Conservation (phyloP, 2,329 filamentous ascomycete genomes). For the Thelonectria blattea region DNA sequence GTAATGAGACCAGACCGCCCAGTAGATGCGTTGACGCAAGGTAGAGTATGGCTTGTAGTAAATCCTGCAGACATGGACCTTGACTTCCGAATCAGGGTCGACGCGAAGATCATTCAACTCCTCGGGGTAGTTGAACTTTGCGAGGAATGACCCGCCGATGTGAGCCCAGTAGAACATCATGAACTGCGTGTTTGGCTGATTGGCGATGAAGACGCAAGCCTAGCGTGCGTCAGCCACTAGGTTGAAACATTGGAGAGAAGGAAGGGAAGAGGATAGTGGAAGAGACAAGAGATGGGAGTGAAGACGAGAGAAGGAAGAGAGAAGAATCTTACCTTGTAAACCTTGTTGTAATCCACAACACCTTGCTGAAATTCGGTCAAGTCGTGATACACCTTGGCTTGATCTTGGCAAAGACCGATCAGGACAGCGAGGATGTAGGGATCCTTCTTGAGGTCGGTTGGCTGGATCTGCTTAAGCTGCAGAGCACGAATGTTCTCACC, state of each 20-base stretch:
- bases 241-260: neutral
- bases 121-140: conserved; percentile 34
- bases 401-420: conserved; percentile 33
- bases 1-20: neutral
- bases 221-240: neutral
- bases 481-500: conserved; percentile 22
- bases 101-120: conserved; percentile 1
- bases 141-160: conserved; percentile 27
- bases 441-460: conserved; percentile 28
- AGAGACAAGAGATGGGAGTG: too few species aligned
- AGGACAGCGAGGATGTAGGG: conserved; percentile 36
- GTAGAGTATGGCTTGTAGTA: conserved; percentile 26
- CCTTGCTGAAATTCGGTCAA: too few species aligned
- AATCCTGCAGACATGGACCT: conserved; percentile 22
- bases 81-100: neutral
- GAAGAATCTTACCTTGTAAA: neutral
- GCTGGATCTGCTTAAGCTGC: conserved; percentile 30
- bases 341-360: neutral
- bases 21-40: neutral
- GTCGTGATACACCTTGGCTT: conserved; percentile 11
- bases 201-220: conserved; percentile 27
- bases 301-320: neutral
- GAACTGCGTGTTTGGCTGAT: conserved; percentile 27
- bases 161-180: conserved; percentile 32
- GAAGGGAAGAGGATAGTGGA: neutral